These are phyloP conservation scores for Vitis hybrid DNA, from an alignment of 177 flowering plant species.

Conservation along the genomic window DNA sequence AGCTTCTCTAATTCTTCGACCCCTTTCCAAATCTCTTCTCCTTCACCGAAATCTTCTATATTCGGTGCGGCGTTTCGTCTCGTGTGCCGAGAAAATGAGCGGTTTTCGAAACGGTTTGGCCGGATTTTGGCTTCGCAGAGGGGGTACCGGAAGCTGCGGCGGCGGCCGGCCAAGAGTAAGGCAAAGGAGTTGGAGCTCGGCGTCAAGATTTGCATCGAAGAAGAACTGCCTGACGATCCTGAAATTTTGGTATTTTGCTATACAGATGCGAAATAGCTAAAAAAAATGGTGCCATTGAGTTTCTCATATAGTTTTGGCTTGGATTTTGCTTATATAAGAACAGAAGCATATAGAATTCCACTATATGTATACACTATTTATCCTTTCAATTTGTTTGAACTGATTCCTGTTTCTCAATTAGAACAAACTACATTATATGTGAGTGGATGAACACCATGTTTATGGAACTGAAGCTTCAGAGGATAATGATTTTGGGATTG, in stretches of 20 bases:
- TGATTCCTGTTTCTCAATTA: neutral
- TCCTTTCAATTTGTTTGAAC: neutral
- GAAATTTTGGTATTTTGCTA: constrained; percentile 56
- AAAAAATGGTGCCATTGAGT: too few relatives aligned
- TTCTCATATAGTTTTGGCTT: too few relatives aligned
- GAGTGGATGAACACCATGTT: too few relatives aligned
- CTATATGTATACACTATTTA: too few relatives aligned
- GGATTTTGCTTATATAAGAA: neutral
- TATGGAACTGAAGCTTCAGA: too few relatives aligned
- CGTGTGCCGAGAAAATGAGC: constrained; percentile 19
- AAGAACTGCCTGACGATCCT: constrained; percentile 81
- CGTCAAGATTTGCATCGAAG: constrained; percentile 79
- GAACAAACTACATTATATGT: neutral
- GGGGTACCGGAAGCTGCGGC: constrained; percentile 58
- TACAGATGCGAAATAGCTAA: neutral
- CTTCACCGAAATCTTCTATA: constrained; percentile 13
- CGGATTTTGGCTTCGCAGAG: constrained; percentile 38
- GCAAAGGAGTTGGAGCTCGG: constrained; percentile 73
- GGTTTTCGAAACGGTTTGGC: constrained; percentile 10
- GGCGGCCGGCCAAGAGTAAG: constrained; percentile 41
- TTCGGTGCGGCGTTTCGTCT: constrained; percentile 27
- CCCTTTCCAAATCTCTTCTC: constrained; percentile 13
- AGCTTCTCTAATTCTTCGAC: neutral
- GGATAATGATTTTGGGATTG: too few relatives aligned
- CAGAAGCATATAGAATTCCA: too few relatives aligned